Evolutionary conservation across 139 green algal genomes (phyloP).

Genomic region (Mesotaenium endlicherianum): DNA sequence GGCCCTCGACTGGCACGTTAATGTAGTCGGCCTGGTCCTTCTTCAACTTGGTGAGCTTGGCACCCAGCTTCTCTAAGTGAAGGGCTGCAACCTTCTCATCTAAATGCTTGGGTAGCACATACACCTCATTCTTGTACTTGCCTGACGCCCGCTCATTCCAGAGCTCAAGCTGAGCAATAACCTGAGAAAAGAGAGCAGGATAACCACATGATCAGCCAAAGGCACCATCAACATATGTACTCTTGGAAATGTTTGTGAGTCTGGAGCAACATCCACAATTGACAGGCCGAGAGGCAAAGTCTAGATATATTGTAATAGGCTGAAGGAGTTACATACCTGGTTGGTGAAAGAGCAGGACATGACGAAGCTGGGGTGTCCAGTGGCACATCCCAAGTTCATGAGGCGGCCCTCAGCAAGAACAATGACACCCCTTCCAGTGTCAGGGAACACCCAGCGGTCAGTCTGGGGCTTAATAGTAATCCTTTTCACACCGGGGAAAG

Average conservation of each 20-base stretch:
- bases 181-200: conserved; percentile 52
- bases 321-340: conserved; percentile 44
- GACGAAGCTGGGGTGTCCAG: conserved; percentile 97
- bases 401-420: conserved; percentile 97
- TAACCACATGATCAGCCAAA: background rate
- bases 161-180: conserved; percentile 99
- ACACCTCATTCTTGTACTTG: conserved; percentile 99
- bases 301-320: background rate
- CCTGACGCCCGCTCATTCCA: conserved; percentile 93
- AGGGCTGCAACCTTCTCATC: conserved; percentile 98
- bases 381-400: conserved; percentile 99
- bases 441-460: conserved; percentile 98
- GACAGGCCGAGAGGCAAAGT: background rate
- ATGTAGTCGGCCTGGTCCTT: conserved; percentile 94
- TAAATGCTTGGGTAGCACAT: conserved; percentile 99
- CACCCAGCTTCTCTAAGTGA: conserved; percentile 94
- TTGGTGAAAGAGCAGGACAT: conserved; percentile 99
- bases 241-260: background rate
- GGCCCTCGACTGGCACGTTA: conserved; percentile 86
- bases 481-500: conserved; percentile 87
- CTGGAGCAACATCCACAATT: too few species aligned
- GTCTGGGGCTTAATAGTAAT: conserved; percentile 96
- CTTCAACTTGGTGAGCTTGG: conserved; percentile 90
- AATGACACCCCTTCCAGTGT: conserved; percentile 92
- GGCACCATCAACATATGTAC: background rate